Evolutionary conservation across 805 yeast genomes (phyloP), one percentile per base, ranked within the genome.

Genomic region (Kazachstania bromeliacearum): DNA sequence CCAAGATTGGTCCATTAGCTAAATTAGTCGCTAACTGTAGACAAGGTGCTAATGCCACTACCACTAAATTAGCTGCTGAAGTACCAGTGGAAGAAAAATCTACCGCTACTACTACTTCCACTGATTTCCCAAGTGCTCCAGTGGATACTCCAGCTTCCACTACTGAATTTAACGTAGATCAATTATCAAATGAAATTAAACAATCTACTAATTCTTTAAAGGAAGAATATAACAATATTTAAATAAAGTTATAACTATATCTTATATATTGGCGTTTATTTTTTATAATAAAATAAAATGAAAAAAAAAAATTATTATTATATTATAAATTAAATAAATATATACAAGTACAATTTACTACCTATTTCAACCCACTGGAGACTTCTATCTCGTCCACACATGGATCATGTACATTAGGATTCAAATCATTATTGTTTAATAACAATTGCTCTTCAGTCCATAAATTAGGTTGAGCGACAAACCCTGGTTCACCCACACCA

Each of bases 371-470:
- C 57, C 94, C 94, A 30, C 87, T 79, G 36, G 85, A 76, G 34
- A 78, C 81, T 45, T 74, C 87, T 45, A 78, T 60, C 41, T 79
- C 77, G 34, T 67, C 64, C 51, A 80, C 67, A 23, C 69, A 65
- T 12, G 88, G 85, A 38, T 79, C 72, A 38, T 67, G 45, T 18
- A 80, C 85, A 46, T 81, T 82, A 33, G 74, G 61, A 55, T 82
- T 76, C 63, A 83, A 67, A 53, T 77, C 81, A 5, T 60, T 55
- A 48, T 80, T 77, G 20, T 71, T 70, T 62, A 79, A 73, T 4
- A 55, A 46, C 60, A 89, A 70, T 60, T 85, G 94, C 40, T 71
- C 74, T 38, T 79, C 82, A 34, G 95, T 85, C 98, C 98, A 92
- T 48, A 89, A 66, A 49, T 85, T 88, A 44, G 71, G 64, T 36